Base-by-base conservation (phyloP, 2,329 filamentous ascomycete species). In the Cercospora canescens region DNA sequence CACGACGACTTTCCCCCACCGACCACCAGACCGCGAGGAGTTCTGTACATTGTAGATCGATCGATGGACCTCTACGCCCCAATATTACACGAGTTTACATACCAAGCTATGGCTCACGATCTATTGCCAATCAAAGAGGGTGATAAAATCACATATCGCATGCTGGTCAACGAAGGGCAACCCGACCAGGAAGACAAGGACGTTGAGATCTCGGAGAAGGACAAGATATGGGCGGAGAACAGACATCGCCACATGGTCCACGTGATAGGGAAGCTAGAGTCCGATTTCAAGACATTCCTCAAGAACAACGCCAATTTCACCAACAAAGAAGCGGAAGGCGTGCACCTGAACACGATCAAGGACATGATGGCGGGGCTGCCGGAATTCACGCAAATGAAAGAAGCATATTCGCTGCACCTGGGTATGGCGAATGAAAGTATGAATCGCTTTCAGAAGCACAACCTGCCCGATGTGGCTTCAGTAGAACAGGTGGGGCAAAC, bases 341-440 rank as follows among this genome's bases (percentile, higher is more conserved):
- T 67, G 4, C 96, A 88, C 76, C 83, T 99, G 63, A 96, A 94
- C 79, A 91, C 92, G 28, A 97, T 99, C 79, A 93, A 95, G 75
- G 94, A 97, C 79, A 99, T 99, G 95, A 83, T 99, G 81, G 95
- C 93, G 14, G 94, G 94, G 8, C 81, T 99, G 66, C 93, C 94
- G 12, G 92, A 98, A 75, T 99, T 97, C 75, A 92, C 96, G 75
- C 91, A 96, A 79, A 92, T 95, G 84, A 97, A 98, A 78, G 93
- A 96, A 76, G 90, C 92, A 1, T 99, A 98, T 78, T 95, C 94
- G 0, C 82, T 99, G 62, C 95, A 99, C 79, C 84, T 99, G 48
- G 94, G 89, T 71, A 98, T 99, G 94, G 95, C 95, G 1, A 91
- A 97, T 77, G 93, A 97, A 77, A 96, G 93, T 60, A 98, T 98